Conservation (phyloP, 805 yeast genomes). For the Saturnispora besseyi region DNA sequence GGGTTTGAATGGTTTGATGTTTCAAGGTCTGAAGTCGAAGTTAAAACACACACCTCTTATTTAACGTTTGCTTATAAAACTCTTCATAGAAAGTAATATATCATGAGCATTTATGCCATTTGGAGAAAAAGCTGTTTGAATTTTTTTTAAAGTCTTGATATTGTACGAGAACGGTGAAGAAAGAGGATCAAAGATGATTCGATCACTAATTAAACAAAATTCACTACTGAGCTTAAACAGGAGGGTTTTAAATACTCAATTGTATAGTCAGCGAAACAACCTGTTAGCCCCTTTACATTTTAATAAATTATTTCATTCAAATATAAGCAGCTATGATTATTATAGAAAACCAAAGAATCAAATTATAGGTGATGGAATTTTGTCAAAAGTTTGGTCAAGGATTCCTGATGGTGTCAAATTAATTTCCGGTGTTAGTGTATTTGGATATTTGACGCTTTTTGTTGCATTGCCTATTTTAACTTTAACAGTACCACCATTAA, state of each 20-base stretch:
- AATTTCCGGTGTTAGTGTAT: conserved; percentile 18
- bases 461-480: conserved; percentile 26
- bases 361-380: conserved; percentile 10
- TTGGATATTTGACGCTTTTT: conserved; percentile 23
- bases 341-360: conserved; percentile 21
- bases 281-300: neutral
- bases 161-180: too few relatives aligned
- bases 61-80: conserved; percentile 70
- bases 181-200: neutral
- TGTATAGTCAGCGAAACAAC: neutral
- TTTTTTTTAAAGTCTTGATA: neutral
- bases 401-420: conserved; percentile 27
- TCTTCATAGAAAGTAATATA: conserved; percentile 4
- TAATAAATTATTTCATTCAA: conserved; percentile 1
- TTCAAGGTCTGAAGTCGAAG: conserved; percentile 74
- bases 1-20: conserved; percentile 74
- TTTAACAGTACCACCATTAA: conserved; percentile 26
- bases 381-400: conserved; percentile 15
- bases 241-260: neutral
- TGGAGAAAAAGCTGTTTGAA: neutral
- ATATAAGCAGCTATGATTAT: neutral
- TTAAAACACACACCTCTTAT: conserved; percentile 91
- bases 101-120: neutral
- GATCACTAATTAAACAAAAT: neutral
- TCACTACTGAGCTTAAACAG: neutral